Evolutionary conservation across 73 alveolate species (phyloP).

Genomic region (Paramecium octaurelia): DNA sequence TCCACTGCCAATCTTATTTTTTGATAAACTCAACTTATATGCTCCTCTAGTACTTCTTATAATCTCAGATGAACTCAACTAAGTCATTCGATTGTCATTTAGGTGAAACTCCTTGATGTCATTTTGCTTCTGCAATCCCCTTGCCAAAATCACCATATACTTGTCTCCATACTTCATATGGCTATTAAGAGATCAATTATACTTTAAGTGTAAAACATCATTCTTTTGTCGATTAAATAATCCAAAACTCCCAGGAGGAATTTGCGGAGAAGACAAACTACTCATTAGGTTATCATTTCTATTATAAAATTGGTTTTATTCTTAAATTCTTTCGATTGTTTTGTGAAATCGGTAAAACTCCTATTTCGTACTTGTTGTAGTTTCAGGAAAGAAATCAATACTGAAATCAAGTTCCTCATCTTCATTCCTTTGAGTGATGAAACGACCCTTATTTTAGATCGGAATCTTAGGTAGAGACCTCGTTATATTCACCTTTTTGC

Average conservation of each 20-base stretch:
- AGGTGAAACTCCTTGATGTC: constrained; percentile 9
- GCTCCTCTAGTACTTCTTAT: constrained; percentile 25
- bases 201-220: not conserved
- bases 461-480: not conserved
- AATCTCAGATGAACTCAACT: not conserved
- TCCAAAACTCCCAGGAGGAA: constrained; percentile 22
- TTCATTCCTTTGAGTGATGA: not conserved
- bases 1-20: not conserved
- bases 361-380: not conserved
- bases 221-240: not conserved
- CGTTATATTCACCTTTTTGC: not conserved
- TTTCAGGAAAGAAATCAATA: not conserved
- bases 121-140: not conserved
- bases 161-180: constrained; percentile 24
- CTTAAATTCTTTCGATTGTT: not conserved
- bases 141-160: constrained; percentile 6
- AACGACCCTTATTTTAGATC: not conserved
- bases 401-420: not conserved
- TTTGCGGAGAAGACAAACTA: not conserved
- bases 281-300: not conserved
- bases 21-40: not conserved
- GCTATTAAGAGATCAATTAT: not conserved
- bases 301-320: not conserved
- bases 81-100: not conserved
- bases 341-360: not conserved